A percentile compares a stretch with the other conserved stretches of the same genome.
Evolutionary conservation across 345 rosid genomes (phyloP).

Genomic region (Corchorus capsularis): DNA sequence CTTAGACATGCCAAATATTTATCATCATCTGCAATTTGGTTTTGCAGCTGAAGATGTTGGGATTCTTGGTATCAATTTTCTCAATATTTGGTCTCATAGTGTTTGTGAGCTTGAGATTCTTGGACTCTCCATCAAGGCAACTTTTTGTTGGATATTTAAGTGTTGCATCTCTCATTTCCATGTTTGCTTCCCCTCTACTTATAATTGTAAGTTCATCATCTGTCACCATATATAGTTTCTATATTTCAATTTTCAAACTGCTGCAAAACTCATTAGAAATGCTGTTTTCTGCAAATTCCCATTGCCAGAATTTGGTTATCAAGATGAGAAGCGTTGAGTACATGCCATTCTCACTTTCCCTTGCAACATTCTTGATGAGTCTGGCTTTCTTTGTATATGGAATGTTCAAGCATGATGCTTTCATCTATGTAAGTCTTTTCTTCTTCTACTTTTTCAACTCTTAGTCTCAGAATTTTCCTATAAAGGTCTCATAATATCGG

Average conservation of each 20-base stretch:
- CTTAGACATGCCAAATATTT: background rate
- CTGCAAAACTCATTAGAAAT: background rate
- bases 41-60: constrained; percentile 51
- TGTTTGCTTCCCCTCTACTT: constrained; percentile 57
- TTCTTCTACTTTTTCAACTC: background rate
- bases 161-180: constrained; percentile 51
- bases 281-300: background rate
- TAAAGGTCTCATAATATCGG: background rate
- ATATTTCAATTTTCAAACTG: background rate
- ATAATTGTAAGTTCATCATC: constrained; percentile 40
- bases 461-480: too few species aligned
- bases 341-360: constrained; percentile 60
- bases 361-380: constrained; percentile 52
- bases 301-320: constrained; percentile 46
- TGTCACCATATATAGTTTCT: too few species aligned
- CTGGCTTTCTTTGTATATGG: constrained; percentile 52
- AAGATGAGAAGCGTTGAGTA: constrained; percentile 50
- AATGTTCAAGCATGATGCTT: constrained; percentile 42
- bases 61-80: constrained; percentile 36
- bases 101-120: constrained; percentile 35
- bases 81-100: constrained; percentile 31
- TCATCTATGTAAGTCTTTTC: constrained; percentile 41
- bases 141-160: constrained; percentile 52
- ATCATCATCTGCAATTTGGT: background rate
- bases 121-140: constrained; percentile 29